Evolutionary conservation across 1,139 yeast genomes (phyloP).

Genomic region (Yamadazyma atlantica): DNA sequence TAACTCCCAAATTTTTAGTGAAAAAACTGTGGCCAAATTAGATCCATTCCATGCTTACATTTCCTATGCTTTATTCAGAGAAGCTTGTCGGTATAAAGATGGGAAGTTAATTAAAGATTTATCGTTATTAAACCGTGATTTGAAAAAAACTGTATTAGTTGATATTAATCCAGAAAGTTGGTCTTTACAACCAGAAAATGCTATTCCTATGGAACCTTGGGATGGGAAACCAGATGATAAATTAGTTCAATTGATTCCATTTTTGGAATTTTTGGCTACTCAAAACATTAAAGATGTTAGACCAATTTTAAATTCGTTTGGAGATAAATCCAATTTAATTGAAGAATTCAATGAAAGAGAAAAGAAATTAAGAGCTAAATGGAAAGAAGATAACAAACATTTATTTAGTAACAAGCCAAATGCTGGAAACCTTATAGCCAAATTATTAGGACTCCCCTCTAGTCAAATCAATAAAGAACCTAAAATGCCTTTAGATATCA

Average conservation of each 20-base stretch:
- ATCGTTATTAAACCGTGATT: conserved; percentile 85
- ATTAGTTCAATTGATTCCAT: conserved; percentile 79
- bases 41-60: conserved; percentile 92
- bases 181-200: conserved; percentile 88
- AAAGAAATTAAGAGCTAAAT: conserved; percentile 59
- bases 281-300: conserved; percentile 90
- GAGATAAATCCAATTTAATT: conserved; percentile 57
- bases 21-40: conserved; percentile 78
- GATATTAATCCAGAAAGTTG: conserved; percentile 77
- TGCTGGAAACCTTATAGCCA: conserved; percentile 53
- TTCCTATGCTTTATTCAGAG: conserved; percentile 85
- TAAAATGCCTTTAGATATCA: conserved; percentile 87
- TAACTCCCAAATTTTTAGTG: conserved; percentile 83
- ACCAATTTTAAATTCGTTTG: conserved; percentile 75
- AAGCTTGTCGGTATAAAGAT: conserved; percentile 86
- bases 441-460: conserved; percentile 61
- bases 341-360: conserved; percentile 83
- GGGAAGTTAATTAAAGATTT: conserved; percentile 87
- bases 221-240: conserved; percentile 79
- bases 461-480: conserved; percentile 53
- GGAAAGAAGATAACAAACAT: conserved; percentile 66
- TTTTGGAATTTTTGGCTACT: conserved; percentile 92
- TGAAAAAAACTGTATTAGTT: conserved; percentile 73
- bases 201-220: conserved; percentile 84
- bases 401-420: conserved; percentile 41